Percentiles rank a stretch among this genome's conserved stretches.
Conservation (phyloP, 345 rosid genomes). For the Streptanthus diversifolius region DNA sequence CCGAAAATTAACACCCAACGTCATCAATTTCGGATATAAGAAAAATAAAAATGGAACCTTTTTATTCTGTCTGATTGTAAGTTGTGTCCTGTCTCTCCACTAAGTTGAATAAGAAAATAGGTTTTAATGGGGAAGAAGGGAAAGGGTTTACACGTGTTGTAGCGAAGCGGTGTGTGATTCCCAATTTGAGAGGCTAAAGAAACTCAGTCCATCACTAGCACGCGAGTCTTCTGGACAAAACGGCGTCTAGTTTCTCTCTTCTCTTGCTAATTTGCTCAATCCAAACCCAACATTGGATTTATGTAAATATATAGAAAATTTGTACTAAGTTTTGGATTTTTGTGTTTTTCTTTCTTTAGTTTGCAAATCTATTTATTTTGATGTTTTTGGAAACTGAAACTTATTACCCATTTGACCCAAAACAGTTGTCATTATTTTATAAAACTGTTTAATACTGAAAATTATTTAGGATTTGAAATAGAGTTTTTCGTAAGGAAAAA, state of each 20-base stretch:
- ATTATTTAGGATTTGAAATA: too few relatives aligned
- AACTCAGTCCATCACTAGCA: slow-evolving; percentile 26
- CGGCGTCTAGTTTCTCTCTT: slow-evolving; percentile 16
- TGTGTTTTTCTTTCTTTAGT: too few relatives aligned
- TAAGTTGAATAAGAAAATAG: neutral
- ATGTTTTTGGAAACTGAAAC: neutral
- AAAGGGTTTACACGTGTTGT: slow-evolving; percentile 29
- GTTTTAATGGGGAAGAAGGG: neutral
- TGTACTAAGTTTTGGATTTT: too few relatives aligned
- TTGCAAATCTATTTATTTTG: neutral
- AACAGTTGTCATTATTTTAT: neutral
- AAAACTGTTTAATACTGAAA: neutral
- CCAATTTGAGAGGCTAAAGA: slow-evolving; percentile 5
- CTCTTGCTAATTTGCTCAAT: neutral
- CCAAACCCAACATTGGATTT: neutral
- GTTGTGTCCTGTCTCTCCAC: slow-evolving; percentile 17
- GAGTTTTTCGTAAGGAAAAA: too few relatives aligned
- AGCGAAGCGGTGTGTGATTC: neutral
- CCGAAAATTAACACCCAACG: neutral
- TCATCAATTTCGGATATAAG: neutral
- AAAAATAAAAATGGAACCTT: slow-evolving; percentile 4
- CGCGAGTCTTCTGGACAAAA: slow-evolving; percentile 31
- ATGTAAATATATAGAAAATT: neutral
- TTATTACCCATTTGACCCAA: neutral
- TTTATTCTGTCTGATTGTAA: neutral